phyloP scores from a whole-genome alignment of 192 early-diverging fungal species.

The Coemansia erecta region DNA sequence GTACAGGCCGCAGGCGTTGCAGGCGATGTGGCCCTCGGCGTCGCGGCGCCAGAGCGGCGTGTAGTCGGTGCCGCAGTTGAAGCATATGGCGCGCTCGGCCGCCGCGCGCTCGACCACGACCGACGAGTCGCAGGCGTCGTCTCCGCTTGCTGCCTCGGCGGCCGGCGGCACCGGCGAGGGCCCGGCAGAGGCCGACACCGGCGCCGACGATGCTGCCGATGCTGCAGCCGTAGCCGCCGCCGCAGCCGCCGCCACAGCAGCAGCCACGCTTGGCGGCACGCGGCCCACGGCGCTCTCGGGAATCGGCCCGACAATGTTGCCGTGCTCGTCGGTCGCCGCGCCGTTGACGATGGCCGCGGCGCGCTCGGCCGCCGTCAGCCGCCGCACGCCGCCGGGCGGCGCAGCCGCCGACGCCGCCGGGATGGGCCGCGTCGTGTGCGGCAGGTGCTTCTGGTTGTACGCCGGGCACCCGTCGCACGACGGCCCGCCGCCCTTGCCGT shows the following conservation, averaged over 20 bases:
- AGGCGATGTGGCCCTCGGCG: slow-evolving; percentile 69
- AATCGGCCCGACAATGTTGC: slow-evolving; percentile 48
- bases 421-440: slow-evolving; percentile 29
- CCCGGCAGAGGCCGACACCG: neutral
- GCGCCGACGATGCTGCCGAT: neutral
- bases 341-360: slow-evolving; percentile 53
- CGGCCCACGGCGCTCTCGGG: slow-evolving; percentile 38
- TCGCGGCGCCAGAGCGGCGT: slow-evolving; percentile 82
- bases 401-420: neutral
- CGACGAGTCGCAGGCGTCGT: neutral
- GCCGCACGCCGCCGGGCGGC: slow-evolving; percentile 12
- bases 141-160: neutral
- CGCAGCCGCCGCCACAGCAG: slow-evolving; percentile 19
- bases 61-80: slow-evolving; percentile 72
- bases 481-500: slow-evolving; percentile 67
- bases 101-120: slow-evolving; percentile 1
- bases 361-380: slow-evolving; percentile 48
- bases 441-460: slow-evolving; percentile 63
- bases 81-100: slow-evolving; percentile 50
- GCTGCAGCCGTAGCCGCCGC: neutral
- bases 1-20: slow-evolving; percentile 94
- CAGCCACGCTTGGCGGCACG: slow-evolving; percentile 38
- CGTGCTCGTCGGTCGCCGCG: slow-evolving; percentile 49
- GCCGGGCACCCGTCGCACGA: slow-evolving; percentile 76
- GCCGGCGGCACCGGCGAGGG: neutral